These are phyloP conservation scores for Prunus kanzakura DNA, from an alignment of 306 rosid genomes.

Conservation along the genomic window DNA sequence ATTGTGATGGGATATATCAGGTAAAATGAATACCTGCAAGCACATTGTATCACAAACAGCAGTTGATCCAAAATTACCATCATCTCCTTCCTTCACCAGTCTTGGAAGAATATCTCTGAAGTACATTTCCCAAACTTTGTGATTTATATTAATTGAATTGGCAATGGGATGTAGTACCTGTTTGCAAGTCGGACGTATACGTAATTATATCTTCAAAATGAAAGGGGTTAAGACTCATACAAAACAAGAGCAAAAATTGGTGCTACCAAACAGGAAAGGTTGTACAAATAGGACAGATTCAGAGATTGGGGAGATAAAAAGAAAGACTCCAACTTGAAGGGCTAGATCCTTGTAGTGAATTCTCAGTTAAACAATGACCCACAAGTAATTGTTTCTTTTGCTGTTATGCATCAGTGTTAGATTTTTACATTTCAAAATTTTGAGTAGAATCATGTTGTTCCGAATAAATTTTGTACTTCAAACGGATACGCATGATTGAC, in stretches of 20 bases:
- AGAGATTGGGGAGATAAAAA: background rate
- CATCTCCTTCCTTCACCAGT: slow-evolving; percentile 79
- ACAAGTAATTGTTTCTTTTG: background rate
- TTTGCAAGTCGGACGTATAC: slow-evolving; percentile 16
- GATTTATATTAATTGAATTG: slow-evolving; percentile 70
- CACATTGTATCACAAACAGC: slow-evolving; percentile 84
- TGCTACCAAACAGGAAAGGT: background rate
- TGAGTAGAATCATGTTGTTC: background rate
- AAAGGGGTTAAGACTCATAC: slow-evolving; percentile 5
- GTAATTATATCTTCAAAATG: slow-evolving; percentile 6
- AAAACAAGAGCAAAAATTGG: background rate
- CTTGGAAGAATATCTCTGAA: slow-evolving; percentile 75
- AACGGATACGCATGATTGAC: background rate
- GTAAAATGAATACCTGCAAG: slow-evolving; percentile 70
- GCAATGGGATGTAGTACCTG: slow-evolving; percentile 87
- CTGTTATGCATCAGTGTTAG: background rate
- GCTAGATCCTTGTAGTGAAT: background rate
- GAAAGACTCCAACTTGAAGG: background rate
- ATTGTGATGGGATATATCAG: background rate
- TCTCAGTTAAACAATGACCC: background rate
- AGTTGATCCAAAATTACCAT: slow-evolving; percentile 83
- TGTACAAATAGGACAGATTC: background rate
- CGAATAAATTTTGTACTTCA: background rate
- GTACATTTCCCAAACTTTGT: slow-evolving; percentile 75
- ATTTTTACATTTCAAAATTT: background rate